Conservation (phyloP, 441 rosid genomes). For the Erodium trifolium region DNA sequence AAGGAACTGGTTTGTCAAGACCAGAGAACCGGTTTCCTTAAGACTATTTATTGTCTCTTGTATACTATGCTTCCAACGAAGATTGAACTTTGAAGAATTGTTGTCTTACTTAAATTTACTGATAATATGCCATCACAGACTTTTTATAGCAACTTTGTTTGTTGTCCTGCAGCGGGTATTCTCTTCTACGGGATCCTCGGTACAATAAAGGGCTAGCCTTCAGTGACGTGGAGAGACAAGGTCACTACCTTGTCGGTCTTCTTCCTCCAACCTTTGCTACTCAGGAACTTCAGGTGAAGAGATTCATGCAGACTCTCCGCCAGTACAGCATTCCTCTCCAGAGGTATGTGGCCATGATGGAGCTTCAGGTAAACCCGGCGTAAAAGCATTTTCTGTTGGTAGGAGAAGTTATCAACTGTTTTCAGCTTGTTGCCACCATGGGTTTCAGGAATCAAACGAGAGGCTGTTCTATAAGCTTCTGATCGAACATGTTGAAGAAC, state of each 20-base stretch:
- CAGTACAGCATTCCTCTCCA: constrained; percentile 82
- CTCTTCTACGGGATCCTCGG: constrained; percentile 78
- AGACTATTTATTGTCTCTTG: too few species aligned
- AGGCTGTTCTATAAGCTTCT: constrained; percentile 85
- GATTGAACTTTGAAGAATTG: too few species aligned
- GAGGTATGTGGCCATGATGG: constrained; percentile 84
- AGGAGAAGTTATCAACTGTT: too few species aligned
- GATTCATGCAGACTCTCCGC: constrained; percentile 75
- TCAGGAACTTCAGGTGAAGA: constrained; percentile 90
- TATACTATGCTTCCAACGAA: too few species aligned
- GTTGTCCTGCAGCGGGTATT: constrained; percentile 48
- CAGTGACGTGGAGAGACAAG: constrained; percentile 75
- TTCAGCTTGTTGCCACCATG: not conserved
- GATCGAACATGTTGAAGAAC: constrained; percentile 90
- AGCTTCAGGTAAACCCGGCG: constrained; percentile 59
- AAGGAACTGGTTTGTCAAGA: too few species aligned
- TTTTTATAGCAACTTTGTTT: too few species aligned
- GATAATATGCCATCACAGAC: too few species aligned
- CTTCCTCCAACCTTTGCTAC: constrained; percentile 63
- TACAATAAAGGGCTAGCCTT: constrained; percentile 38
- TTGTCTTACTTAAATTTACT: too few species aligned
- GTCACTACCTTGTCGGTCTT: constrained; percentile 86
- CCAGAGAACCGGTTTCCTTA: too few species aligned
- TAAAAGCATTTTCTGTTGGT: too few species aligned
- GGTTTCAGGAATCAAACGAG: constrained; percentile 80